A percentile compares a stretch with the other conserved stretches of the same genome.
Conservation (phyloP, 768 basidiomycete genomes). For the Mycena kentingensis region DNA sequence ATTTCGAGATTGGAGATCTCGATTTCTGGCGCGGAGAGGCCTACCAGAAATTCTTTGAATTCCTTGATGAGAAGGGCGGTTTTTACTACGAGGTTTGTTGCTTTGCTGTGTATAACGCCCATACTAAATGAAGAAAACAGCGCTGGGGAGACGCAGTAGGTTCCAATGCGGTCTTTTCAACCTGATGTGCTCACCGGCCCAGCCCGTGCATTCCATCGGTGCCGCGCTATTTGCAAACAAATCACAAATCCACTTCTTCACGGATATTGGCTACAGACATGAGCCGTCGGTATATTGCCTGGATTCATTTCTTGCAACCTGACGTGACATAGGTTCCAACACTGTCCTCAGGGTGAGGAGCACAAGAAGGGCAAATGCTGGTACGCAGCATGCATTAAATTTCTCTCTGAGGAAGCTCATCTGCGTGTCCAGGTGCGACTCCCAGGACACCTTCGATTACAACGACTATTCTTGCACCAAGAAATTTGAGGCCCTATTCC, state of each 20-base stretch:
- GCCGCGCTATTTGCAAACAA: conserved; percentile 41
- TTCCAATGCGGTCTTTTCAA: no score
- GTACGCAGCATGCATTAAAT: conserved; percentile 80
- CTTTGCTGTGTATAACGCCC: no score
- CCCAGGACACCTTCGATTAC: no score
- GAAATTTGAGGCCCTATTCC: no score
- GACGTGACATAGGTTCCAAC: conserved; percentile 93
- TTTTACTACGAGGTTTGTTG: conserved; percentile 81
- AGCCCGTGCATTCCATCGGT: not conserved
- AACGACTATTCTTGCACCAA: no score
- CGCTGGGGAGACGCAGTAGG: not conserved
- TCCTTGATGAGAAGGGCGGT: conserved; percentile 79
- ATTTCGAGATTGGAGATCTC: conserved; percentile 90
- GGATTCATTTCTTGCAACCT: no score
- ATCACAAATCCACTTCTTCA: conserved; percentile 72
- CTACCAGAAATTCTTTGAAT: conserved; percentile 82
- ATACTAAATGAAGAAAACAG: no score
- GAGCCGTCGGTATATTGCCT: conserved; percentile 29
- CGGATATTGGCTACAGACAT: conserved; percentile 63
- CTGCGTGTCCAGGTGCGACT: no score
- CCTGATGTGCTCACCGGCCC: no score
- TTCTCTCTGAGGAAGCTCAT: conserved; percentile 25
- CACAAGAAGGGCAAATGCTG: conserved; percentile 84
- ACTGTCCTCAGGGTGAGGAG: conserved; percentile 78
- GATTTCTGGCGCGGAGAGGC: conserved; percentile 87